Evolutionary conservation across 441 rosid species (phyloP).

Genomic region (Populus hybrid): DNA sequence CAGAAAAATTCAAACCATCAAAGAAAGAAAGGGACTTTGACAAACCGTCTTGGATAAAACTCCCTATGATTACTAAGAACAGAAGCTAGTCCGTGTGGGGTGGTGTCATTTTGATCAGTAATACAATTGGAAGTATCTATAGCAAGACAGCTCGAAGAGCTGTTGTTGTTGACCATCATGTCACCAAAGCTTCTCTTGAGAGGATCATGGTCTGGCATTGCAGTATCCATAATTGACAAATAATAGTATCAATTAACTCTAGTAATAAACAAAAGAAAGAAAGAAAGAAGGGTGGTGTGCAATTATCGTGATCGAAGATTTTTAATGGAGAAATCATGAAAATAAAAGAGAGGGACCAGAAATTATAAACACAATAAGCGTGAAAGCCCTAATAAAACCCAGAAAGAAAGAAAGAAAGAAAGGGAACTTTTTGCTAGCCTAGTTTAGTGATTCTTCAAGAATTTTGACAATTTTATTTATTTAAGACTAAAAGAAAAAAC

Average conservation of each 20-base stretch:
- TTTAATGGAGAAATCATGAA: too few species aligned
- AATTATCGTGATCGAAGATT: too few species aligned
- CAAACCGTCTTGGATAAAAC: slow-evolving; percentile 52
- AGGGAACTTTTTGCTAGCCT: too few species aligned
- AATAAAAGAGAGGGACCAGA: too few species aligned
- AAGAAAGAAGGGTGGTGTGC: too few species aligned
- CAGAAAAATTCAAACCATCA: neutral
- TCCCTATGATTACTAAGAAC: slow-evolving; percentile 15
- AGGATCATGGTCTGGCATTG: slow-evolving; percentile 22
- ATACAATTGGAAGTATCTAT: neutral
- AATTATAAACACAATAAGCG: too few species aligned
- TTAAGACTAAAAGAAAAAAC: too few species aligned
- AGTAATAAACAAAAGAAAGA: too few species aligned
- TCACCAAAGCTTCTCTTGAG: slow-evolving; percentile 44
- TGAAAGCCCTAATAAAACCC: too few species aligned
- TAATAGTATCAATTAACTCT: neutral
- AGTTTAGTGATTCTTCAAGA: too few species aligned
- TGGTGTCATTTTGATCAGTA: neutral
- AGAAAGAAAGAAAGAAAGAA: too few species aligned
- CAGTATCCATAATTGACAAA: slow-evolving; percentile 21
- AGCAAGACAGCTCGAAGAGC: slow-evolving; percentile 1
- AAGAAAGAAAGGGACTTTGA: slow-evolving; percentile 6
- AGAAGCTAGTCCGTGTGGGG: slow-evolving; percentile 2
- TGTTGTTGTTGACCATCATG: slow-evolving; percentile 6
- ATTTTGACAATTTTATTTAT: too few species aligned